Evolutionary conservation across 768 basidiomycete species (phyloP).

Genomic region (Infundibulicybe gibba): DNA sequence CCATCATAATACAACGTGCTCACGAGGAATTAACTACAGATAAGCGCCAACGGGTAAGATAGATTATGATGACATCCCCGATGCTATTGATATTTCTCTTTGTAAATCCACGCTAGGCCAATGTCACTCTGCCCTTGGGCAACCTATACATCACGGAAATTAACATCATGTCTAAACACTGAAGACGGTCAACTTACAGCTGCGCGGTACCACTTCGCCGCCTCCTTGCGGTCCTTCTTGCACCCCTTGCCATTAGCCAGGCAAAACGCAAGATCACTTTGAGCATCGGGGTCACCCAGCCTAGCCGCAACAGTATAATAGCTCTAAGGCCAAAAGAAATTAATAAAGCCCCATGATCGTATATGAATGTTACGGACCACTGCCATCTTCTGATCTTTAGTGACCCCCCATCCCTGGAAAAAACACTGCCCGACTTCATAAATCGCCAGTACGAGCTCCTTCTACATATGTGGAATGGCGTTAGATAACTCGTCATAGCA

Average conservation of each 20-base stretch:
- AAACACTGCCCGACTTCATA: conserved; percentile 94
- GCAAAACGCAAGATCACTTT: conserved; percentile 82
- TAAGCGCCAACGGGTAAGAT: too few relatives aligned
- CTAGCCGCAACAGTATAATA: conserved; percentile 84
- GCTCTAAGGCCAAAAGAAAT: conserved; percentile 37
- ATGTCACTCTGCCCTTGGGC: conserved; percentile 76
- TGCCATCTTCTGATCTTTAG: conserved; percentile 87
- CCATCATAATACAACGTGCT: too few relatives aligned
- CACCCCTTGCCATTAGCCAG: conserved; percentile 84
- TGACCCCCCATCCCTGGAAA: conserved; percentile 88
- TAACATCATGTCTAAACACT: background rate
- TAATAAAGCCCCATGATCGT: conserved; percentile 1
- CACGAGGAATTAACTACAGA: too few relatives aligned
- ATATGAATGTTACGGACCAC: conserved; percentile 47
- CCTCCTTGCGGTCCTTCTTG: conserved; percentile 83
- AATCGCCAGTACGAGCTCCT: conserved; percentile 82
- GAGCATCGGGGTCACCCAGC: conserved; percentile 84
- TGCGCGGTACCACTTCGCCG: conserved; percentile 89
- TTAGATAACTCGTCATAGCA: background rate
- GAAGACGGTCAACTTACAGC: conserved; percentile 48
- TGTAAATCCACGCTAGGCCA: conserved; percentile 89
- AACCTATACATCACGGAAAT: conserved; percentile 22
- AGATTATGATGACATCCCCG: background rate
- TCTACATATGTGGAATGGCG: conserved; percentile 30
- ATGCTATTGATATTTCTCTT: conserved; percentile 67